A percentile compares a stretch with the other conserved stretches of the same genome.
phyloP scores from a whole-genome alignment of 129 eudicot species.

The Centella asiatica region DNA sequence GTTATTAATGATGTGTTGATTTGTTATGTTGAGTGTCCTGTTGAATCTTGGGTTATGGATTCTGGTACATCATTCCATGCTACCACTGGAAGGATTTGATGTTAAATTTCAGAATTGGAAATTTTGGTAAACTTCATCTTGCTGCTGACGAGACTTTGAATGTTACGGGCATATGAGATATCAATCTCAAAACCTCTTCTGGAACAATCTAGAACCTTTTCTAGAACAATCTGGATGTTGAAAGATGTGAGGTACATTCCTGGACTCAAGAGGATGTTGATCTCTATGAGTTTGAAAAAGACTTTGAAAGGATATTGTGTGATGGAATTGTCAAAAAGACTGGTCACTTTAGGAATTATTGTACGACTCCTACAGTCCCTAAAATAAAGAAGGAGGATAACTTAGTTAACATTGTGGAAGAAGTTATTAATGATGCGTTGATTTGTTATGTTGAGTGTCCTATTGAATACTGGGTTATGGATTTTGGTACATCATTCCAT shows the following conservation, averaged over 20 bases:
- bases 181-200: neutral
- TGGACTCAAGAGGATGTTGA: neutral
- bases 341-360: neutral
- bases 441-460: too few species aligned
- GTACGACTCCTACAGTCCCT: neutral
- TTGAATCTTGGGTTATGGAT: too few species aligned
- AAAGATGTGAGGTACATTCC: neutral
- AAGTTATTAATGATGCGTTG: neutral
- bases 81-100: too few species aligned
- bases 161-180: neutral
- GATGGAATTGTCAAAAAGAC: neutral
- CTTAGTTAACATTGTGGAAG: neutral
- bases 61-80: too few species aligned
- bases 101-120: too few species aligned
- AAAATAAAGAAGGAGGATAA: too few species aligned
- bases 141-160: neutral
- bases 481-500: too few species aligned
- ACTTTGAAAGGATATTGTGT: neutral
- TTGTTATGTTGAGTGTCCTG: too few species aligned
- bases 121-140: neutral
- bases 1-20: neutral
- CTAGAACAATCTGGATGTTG: too few species aligned
- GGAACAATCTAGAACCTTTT: neutral
- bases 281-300: too few species aligned
- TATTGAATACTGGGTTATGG: too few species aligned